Evolutionary conservation across 192 early-diverging fungal genomes (phyloP).

Genomic region (Coemansia asiatica): DNA sequence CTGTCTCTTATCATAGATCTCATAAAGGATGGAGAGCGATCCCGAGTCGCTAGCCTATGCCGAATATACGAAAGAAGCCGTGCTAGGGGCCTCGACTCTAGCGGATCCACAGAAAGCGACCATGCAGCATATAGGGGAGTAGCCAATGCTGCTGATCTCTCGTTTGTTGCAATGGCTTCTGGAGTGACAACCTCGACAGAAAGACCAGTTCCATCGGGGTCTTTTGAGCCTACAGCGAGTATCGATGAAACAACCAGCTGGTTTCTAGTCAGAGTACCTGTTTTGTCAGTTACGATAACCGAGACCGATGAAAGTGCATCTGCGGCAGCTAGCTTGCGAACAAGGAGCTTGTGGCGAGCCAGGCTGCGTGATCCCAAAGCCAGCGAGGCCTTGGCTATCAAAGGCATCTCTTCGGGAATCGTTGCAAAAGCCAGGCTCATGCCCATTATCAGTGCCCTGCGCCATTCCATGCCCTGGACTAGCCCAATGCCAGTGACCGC

Average conservation of each 20-base stretch:
- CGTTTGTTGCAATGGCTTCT: constrained; percentile 19
- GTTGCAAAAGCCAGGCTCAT: constrained; percentile 50
- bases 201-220: constrained; percentile 9
- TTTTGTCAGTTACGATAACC: constrained; percentile 71
- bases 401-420: constrained; percentile 52
- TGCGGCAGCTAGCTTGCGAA: constrained; percentile 64
- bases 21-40: background rate
- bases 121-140: constrained; percentile 37
- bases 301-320: constrained; percentile 67
- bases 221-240: constrained; percentile 13
- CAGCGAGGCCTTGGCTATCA: constrained; percentile 46
- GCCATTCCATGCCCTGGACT: constrained; percentile 33
- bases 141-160: constrained; percentile 29
- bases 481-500: constrained; percentile 24
- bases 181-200: constrained; percentile 45
- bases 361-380: constrained; percentile 30
- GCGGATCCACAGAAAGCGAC: constrained; percentile 46
- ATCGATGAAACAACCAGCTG: constrained; percentile 59
- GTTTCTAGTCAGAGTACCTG: constrained; percentile 69
- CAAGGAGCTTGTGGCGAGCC: constrained; percentile 57
- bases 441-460: constrained; percentile 31
- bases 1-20: background rate
- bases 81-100: constrained; percentile 33
- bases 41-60: background rate
- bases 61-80: constrained; percentile 12